Base-by-base conservation (phyloP, 768 basidiomycete species). In the Hygrocybe punicea region DNA sequence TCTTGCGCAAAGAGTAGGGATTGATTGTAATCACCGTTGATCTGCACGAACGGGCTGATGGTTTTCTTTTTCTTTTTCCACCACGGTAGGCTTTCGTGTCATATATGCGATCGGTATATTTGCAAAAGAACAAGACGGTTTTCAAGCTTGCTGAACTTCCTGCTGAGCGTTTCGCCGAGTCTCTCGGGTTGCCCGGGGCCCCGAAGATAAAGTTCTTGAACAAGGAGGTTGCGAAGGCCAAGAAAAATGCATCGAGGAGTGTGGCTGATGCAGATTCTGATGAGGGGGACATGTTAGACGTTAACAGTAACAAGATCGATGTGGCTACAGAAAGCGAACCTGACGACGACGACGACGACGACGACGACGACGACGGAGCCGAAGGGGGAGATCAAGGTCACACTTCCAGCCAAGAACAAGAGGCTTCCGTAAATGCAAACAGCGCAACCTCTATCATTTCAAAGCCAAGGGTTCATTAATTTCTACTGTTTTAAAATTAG, bases 51-150 rank as follows among this genome's bases (percentile, higher is more conserved):
- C 9, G 34, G 14, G 6, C 21, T 35, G 21, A 14, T 25, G 48
- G 46, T 9, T 14, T 49, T 39, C 44, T n/a, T 33, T 13, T 53
- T 33, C 57, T 55, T 54, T 16, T 7, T 44, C 21, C 37, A 11
- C 40, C 6, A 29, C 25, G 44, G 5, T 66, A 98, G 93, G 91
- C 95, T 1, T 96, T 98, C 66, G 88, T 98, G 8, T 96, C 95
- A 13, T 99, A 99, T 69, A 76, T 98, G 61, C 90, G 93, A 14
- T 97, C 96, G 4, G 76, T 99, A 21, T 80, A 97, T 68, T 77
- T 98, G 17, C 96, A 98, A 61, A 96, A 92, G 68, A 87, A 98
- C 76, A 99, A 98, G 67, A 76, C 85, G 0, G 84, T 96, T 60
- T 99, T 98, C 80, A 91, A 92, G 65, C 72, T 97, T 25, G 80